Base-by-base conservation (phyloP, 2,329 filamentous ascomycete genomes). In the Aspergillus costaricaensis region DNA sequence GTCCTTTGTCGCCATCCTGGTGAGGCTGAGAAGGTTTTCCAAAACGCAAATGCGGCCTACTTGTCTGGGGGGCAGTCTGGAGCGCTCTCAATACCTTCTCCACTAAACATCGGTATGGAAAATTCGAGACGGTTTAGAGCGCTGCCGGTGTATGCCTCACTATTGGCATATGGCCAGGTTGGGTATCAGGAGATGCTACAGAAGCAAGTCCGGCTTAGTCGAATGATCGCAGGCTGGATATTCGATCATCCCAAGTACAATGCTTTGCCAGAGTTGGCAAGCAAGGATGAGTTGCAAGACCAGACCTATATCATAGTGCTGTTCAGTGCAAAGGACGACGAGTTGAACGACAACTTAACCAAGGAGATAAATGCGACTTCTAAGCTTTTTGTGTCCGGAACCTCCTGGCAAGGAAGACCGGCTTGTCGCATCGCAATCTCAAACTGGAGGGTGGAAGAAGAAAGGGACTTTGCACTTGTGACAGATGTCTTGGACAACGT, bases 101-200 rank as follows among this genome's bases (percentile, higher is more conserved):
- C 93, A 0, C 80, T 96, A 15, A 94, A 96, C 75, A 86, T 95
- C 59, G 92, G 92, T 19, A 81, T 97, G 19, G 93, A 97, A 69
- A 97, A 97, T 76, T 96, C 92, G 2, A 87, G 93, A 41, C 88
- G 93, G 5, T 96, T 97, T 80, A 86, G 94, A 56, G 93, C 93
- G 0, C 80, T 97, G n/a, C 93, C 94, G 0, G 90, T 92, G 8
- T 97, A 97, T 71, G 88, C 91, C 10, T 90, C 88, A 0, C 82
- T 97, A 2, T 74, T 89, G 19, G 88, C 89, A 50, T 89, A 95
- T 68, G 94, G 94, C 0, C 81, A 81, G 1, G 73, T 81, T 0
- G 92, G 92, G 0, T 86, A 96, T 65, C 80, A 82, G 0, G 79
- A 82, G 1, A 89, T 96, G 78, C 79, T 96, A 4, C 81, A 85